Base-by-base conservation (phyloP, 1,284 basidiomycete species). In the Entoloma clypeatum region DNA sequence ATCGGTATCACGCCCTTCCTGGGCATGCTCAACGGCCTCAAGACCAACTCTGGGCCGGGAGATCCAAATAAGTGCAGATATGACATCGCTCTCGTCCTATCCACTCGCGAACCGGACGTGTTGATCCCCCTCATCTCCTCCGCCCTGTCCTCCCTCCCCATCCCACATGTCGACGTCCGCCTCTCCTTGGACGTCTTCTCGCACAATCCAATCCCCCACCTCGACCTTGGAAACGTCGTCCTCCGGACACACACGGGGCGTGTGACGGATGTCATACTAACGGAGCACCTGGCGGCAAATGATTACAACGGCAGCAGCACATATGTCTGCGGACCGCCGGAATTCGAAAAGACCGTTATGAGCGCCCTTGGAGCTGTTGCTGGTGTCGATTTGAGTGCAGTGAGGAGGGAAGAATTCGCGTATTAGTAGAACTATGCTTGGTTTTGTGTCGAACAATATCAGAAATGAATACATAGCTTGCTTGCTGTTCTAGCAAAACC, bases 1-100 rank as follows among this genome's bases (percentile, higher is more conserved):
- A 78, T 81, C 36, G 77, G 78, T 1, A 44, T 79, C 7, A 81
- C 77, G 7, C 77, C 77, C 0, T 79, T 77, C 57, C 50, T 81
- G 23, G 67, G 68, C 36, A 72, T 79, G 71, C 58, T 77, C 2
- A 49, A 48, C 21, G 55, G 57, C 5, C 48, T 69, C 21, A 47
- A 52, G 23, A n/a, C n/a, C n/a, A n/a, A n/a, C n/a, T n/a, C n/a
- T n/a, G n/a, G n/a, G n/a, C n/a, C n/a, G n/a, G n/a, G n/a, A n/a
- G n/a, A n/a, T n/a, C n/a, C n/a, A n/a, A n/a, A n/a, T n/a, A 38
- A 45, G 39, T 25, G 40, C 21, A 16, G 47, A 7, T 65, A 62
- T 53, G 67, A 75, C 41, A 62, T 78, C 32, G 55, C 62, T 0
- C 54, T 79, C 31, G 49, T 72, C 4, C 46, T 79, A 2, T 67